These are phyloP conservation scores for Malassezia obtusa DNA, from an alignment of 1,284 basidiomycete species.

Conservation along the genomic window DNA sequence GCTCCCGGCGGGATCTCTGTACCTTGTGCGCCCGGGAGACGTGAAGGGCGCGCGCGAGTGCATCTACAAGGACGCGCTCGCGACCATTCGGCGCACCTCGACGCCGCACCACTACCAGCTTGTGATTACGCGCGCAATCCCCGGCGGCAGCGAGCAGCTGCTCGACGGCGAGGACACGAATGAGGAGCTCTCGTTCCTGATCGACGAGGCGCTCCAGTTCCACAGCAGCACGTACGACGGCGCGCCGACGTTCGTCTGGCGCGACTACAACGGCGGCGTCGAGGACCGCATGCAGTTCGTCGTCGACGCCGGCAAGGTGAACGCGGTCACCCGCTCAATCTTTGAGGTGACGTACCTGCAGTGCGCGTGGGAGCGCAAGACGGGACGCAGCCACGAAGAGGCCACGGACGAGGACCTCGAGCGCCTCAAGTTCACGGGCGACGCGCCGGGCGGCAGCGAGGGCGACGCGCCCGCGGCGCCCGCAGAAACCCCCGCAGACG, in stretches of 20 bases:
- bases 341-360: conserved; percentile 89
- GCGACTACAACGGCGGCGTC: conserved; percentile 57
- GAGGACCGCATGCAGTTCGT: conserved; percentile 73
- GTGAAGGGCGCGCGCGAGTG: conserved; percentile 88
- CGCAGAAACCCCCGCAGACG: background rate
- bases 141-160: conserved; percentile 41
- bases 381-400: conserved; percentile 36
- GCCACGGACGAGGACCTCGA: conserved; percentile 47
- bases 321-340: conserved; percentile 69
- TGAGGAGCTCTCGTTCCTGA: conserved; percentile 73
- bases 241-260: conserved; percentile 50
- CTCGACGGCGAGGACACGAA: conserved; percentile 81
- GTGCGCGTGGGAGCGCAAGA: conserved; percentile 69
- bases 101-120: conserved; percentile 82
- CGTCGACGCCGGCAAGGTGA: conserved; percentile 55
- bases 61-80: conserved; percentile 96
- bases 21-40: conserved; percentile 77
- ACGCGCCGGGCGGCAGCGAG: background rate
- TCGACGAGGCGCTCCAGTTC: conserved; percentile 73
- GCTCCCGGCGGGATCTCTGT: conserved; percentile 82
- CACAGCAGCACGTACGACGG: conserved; percentile 50
- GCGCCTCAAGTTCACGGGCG: conserved; percentile 29
- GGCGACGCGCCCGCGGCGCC: background rate
- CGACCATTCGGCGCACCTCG: conserved; percentile 73
- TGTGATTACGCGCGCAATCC: conserved; percentile 83